Percentiles rank a stretch among this genome's conserved stretches.
Evolutionary conservation across 139 green algal species (phyloP).

Genomic region (Eudorina sp.): DNA sequence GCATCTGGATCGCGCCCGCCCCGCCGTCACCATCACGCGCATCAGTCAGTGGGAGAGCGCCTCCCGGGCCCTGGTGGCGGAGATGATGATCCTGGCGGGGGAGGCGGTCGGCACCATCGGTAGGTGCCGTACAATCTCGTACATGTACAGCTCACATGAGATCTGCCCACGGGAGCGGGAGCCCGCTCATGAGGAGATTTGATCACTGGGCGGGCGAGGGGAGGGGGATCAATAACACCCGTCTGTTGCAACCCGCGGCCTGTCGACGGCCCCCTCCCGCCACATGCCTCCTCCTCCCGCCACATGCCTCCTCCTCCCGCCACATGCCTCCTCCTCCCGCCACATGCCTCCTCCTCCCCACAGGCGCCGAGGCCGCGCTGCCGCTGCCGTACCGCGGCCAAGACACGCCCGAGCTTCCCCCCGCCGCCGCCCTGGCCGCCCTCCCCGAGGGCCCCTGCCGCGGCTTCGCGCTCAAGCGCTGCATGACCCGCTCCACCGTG

Average conservation of each 20-base stretch:
- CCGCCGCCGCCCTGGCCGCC: constrained; percentile 53
- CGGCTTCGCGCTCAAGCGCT: constrained; percentile 67
- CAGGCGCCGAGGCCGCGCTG: constrained; percentile 63
- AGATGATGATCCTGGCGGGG: constrained; percentile 94
- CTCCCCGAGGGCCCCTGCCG: constrained; percentile 79
- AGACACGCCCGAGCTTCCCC: constrained; percentile 61
- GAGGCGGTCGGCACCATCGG: constrained; percentile 72
- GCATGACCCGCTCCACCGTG: constrained; percentile 81
- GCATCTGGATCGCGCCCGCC: constrained; percentile 29
- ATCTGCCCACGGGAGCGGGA: too few relatives aligned
- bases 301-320: too few relatives aligned
- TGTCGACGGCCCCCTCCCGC: too few relatives aligned
- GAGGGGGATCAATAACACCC: too few relatives aligned
- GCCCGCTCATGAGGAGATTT: too few relatives aligned
- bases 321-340: too few relatives aligned
- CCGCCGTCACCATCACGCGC: constrained; percentile 41
- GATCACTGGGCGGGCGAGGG: too few relatives aligned
- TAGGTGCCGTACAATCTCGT: too few relatives aligned
- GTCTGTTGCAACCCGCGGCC: too few relatives aligned
- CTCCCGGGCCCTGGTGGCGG: constrained; percentile 73
- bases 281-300: too few relatives aligned
- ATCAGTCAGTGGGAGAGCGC: constrained; percentile 56
- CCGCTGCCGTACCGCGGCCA: constrained; percentile 78
- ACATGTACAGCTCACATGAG: too few relatives aligned
- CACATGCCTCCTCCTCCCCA: neutral